A percentile compares a stretch with the other conserved stretches of the same genome.
Conservation (phyloP, 2,329 filamentous ascomycete genomes). For the Claviceps arundinis region DNA sequence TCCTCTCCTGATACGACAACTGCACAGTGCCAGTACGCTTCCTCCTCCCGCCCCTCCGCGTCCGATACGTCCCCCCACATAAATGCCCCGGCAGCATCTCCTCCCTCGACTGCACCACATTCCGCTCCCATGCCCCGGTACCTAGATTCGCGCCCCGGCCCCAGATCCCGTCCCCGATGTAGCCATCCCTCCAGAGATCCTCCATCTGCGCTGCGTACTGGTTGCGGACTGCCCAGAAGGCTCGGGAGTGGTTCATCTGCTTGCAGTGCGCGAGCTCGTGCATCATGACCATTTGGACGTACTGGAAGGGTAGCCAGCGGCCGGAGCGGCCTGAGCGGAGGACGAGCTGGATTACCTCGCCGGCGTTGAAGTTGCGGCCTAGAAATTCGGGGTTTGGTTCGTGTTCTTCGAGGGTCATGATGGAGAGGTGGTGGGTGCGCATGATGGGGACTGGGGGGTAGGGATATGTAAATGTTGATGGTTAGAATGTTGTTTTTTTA, state of each 20-base stretch:
- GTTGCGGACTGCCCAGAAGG: constrained; percentile 72
- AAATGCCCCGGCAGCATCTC: constrained; percentile 56
- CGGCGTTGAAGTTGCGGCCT: constrained; percentile 81
- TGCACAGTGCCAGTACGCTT: constrained; percentile 40
- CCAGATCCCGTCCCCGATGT: constrained; percentile 76
- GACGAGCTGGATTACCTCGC: constrained; percentile 76
- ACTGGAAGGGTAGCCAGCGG: constrained; percentile 67
- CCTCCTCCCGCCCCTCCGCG: constrained; percentile 32
- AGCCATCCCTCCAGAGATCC: constrained; percentile 53
- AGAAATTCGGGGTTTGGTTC: constrained; percentile 71
- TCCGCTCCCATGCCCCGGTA: constrained; percentile 45
- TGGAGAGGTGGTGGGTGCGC: constrained; percentile 49
- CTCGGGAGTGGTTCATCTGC: constrained; percentile 78
- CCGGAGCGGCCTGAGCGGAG: constrained; percentile 51
- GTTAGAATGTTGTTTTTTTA: no score
- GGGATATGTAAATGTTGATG: no score
- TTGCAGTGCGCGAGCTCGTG: constrained; percentile 81
- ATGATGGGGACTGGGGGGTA: constrained; percentile 48
- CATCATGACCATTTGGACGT: constrained; percentile 93
- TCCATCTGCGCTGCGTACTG: constrained; percentile 59
- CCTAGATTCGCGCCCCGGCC: constrained; percentile 53
- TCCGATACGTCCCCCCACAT: constrained; percentile 68
- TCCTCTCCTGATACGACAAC: constrained; percentile 56
- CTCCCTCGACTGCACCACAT: constrained; percentile 32
- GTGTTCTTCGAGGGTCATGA: constrained; percentile 68